Percentiles rank a stretch among this genome's conserved stretches.
Evolutionary conservation across 2,329 filamentous ascomycete species (phyloP).

Genomic region (Ciborinia camelliae): DNA sequence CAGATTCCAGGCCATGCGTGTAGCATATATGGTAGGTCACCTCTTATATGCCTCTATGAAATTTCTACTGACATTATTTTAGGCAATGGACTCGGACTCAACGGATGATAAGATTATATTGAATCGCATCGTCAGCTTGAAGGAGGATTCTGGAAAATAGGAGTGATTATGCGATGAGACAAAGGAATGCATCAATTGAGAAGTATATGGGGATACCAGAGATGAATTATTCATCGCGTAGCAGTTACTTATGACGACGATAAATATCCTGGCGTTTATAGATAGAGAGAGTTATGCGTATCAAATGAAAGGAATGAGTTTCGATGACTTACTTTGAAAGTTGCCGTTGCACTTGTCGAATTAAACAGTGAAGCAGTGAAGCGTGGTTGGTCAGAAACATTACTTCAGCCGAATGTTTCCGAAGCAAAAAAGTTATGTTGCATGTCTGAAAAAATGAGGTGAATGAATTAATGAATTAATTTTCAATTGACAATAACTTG

Average conservation of each 20-base stretch:
- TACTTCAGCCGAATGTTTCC: neutral
- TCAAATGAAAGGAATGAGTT: neutral
- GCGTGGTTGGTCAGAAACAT: neutral
- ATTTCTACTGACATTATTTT: constrained; percentile 16
- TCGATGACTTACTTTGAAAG: neutral
- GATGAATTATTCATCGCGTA: neutral
- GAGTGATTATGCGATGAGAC: neutral
- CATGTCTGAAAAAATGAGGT: neutral
- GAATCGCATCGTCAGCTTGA: constrained; percentile 88
- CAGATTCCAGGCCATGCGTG: constrained; percentile 86
- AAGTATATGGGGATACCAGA: neutral
- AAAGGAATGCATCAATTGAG: neutral
- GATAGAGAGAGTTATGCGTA: neutral
- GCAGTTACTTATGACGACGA: neutral
- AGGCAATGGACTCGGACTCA: constrained; percentile 73
- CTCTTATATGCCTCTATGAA: neutral
- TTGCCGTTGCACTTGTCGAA: neutral
- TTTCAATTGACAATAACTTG: neutral
- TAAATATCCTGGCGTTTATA: neutral
- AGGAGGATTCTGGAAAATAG: constrained; percentile 76
- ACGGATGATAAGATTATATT: constrained; percentile 77
- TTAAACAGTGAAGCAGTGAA: neutral
- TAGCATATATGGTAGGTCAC: constrained; percentile 59
- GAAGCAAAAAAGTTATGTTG: neutral
- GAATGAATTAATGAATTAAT: neutral